Base-by-base conservation (phyloP, 345 rosid genomes). In the Gossypium bickii region DNA sequence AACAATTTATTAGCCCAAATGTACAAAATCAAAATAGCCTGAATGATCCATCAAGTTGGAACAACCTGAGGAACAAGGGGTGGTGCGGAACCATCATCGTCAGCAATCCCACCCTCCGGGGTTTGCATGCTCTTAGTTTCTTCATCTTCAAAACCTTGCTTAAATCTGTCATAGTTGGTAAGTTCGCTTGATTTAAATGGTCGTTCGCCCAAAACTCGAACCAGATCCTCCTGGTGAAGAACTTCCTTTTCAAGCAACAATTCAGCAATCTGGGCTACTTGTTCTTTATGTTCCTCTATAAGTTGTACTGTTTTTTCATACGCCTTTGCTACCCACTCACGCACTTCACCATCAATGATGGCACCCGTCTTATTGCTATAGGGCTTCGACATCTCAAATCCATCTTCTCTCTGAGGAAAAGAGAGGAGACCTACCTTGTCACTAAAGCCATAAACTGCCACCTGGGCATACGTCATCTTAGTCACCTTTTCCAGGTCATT, bases 401-500 rank as follows among this genome's bases (percentile, higher is more conserved):
- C 74, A 61, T 91, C 97, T 0, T 91, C 97, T 78, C 89, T 87
- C 24, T 75, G 98, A 1, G 99, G 99, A 74, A 95, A 95, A 0
- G 99, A 95, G 67, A 93, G 93, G 24, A 95, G 91, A 18, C 99
- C 99, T 9, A 95, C 97, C 78, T 95, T 95, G 61, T 93, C 97
- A 20, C 99, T 95, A 77, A 95, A 95, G 56, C 99, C 98, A 58
- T 95, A 93, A 9, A 93, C 92, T 11, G 98, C 98, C 13, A 95
- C 98, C 80, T 95, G 99, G 12, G 97, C 98, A 63, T 95, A 95
- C 0, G 97, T 93, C 99, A 91, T 90, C 78, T 92, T 91, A 0
- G 98, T 95, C 70, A 95, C 98, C 77, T 95, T 95, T 86, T 93
- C 98, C 76, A 95, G 82, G 82, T 93, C 99, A 76, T 95, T 93